Base-by-base conservation (phyloP, 1,284 basidiomycete species). In the Ganoderma resinaceum region DNA sequence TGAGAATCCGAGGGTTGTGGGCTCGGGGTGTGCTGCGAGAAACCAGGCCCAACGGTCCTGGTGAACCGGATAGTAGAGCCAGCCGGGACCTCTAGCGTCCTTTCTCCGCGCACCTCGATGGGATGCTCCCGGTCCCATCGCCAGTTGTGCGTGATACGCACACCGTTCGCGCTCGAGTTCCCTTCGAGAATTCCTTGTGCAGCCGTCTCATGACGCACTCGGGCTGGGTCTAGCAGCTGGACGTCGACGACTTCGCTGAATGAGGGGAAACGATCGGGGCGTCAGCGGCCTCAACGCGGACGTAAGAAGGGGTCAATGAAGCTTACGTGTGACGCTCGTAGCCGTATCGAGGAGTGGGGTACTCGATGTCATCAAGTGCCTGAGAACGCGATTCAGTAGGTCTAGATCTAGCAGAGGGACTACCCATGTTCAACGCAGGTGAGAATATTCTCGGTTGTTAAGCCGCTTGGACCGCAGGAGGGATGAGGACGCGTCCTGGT, bases 311-410 rank as follows among this genome's bases (percentile, higher is more conserved):
- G 5, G 14, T 38, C 37, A 38, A 38, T 38, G 58, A 38, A n/a
- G 40, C 65, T 38, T 33, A 66, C 65, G 59, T 43, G 49, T 61
- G 46, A 33, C 23, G n/a, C 29, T 55, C 12, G 23, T 62, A 66
- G 37, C 65, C 65, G 42, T 66, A 66, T 57, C 49, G 49, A 18
- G 65, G 65, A 52, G 38, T 23, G 26, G 65, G 65, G n/a, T 52
- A 49, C 52, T 61, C 26, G 29, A 66, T 49, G 46, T n/a, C 31
- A 42, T 52, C 46, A 37, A 12, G 11, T 23, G 35, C 37, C 37
- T 38, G 37, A 26, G 58, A 40, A 37, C 37, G 8, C n/a, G 37
- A n/a, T 23, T 16, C 11, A 26, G 58, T 6, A n/a, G 58, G 37
- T 42, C 37, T 40, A 38, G 35, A 38, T 14, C 37, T 38, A 29